Percentiles rank a stretch among this genome's conserved stretches.
Conservation (phyloP, 129 eudicot genomes). For the Solidago caesia region DNA sequence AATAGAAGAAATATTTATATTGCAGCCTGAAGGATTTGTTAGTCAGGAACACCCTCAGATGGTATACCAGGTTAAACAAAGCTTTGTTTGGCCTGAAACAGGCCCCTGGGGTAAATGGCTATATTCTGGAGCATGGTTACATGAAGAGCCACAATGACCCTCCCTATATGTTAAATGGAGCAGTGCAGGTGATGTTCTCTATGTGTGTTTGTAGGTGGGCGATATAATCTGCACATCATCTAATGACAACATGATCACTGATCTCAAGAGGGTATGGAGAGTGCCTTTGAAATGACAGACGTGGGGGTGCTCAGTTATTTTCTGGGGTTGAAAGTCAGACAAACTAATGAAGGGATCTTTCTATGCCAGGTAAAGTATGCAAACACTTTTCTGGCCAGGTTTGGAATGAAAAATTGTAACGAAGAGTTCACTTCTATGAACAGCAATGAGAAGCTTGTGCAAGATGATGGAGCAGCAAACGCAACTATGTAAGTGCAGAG, state of each 20-base stretch:
- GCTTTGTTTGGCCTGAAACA: not conserved
- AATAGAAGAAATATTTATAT: conserved; percentile 16
- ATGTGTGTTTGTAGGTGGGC: conserved; percentile 13
- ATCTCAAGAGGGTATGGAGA: conserved; percentile 8
- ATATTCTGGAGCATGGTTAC: not conserved
- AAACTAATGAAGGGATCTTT: conserved; percentile 12
- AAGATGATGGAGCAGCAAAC: not conserved
- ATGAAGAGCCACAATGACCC: not conserved
- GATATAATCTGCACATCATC: conserved; percentile 28
- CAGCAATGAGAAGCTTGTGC: not conserved
- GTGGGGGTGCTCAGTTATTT: not conserved
- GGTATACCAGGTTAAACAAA: not conserved
- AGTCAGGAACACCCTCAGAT: not conserved
- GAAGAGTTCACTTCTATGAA: conserved; percentile 5
- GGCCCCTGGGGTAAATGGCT: not conserved
- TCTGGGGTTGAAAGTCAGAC: conserved; percentile 10
- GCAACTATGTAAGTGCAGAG: not conserved
- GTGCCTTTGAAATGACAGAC: conserved; percentile 5
- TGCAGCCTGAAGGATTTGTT: conserved; percentile 7
- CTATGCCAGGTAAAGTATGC: not conserved
- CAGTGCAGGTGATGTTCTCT: no score
- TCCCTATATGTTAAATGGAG: not conserved
- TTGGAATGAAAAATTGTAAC: not conserved
- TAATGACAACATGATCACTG: not conserved
- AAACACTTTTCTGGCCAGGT: not conserved